Conservation (phyloP, 2,329 filamentous ascomycete species). For the Aspergillus amoenus region DNA sequence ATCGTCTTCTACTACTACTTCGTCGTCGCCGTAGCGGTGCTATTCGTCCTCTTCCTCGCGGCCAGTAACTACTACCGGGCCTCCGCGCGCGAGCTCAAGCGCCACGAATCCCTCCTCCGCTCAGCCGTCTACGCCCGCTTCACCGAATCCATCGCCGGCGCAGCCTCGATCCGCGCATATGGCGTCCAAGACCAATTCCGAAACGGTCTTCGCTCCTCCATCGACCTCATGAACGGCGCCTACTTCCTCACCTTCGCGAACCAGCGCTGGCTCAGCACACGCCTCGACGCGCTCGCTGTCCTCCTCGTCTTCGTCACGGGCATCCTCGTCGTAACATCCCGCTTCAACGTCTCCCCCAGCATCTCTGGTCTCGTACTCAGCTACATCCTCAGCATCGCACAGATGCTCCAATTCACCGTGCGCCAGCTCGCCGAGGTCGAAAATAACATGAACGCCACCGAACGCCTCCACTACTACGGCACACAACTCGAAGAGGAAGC, state of each 20-base stretch:
- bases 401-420: conserved; percentile 95
- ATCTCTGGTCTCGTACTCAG: conserved; percentile 85
- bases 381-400: conserved; percentile 89
- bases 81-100: conserved; percentile 90
- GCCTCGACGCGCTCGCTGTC: conserved; percentile 81
- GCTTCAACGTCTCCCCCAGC: conserved; percentile 80
- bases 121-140: conserved; percentile 90
- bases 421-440: conserved; percentile 93
- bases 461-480: conserved; percentile 88
- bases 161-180: conserved; percentile 85
- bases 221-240: conserved; percentile 90
- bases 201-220: conserved; percentile 64
- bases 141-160: conserved; percentile 74
- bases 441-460: conserved; percentile 96
- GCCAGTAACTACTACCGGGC: conserved; percentile 85
- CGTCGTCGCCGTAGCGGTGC: conserved; percentile 64
- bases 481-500: conserved; percentile 85
- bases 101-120: conserved; percentile 85
- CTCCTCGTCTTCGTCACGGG: conserved; percentile 82
- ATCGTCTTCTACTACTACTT: conserved; percentile 97
- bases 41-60: conserved; percentile 76
- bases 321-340: conserved; percentile 87
- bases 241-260: conserved; percentile 96
- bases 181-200: conserved; percentile 76
- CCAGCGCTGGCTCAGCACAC: conserved; percentile 85